These are phyloP conservation scores for Puccinia hordei DNA, from an alignment of 1,284 basidiomycete species.

Conservation along the genomic window DNA sequence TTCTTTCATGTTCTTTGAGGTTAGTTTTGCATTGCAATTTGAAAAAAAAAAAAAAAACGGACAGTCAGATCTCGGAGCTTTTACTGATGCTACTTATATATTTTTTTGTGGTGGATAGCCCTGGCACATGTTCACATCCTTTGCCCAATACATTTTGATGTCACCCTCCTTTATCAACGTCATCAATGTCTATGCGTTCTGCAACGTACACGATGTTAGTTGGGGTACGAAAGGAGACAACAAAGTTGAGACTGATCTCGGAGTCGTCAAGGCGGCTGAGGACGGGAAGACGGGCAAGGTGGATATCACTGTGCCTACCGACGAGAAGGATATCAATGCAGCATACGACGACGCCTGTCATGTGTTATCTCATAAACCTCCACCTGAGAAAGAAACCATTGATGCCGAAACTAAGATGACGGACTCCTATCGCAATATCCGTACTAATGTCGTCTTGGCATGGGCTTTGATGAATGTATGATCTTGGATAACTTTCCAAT, in stretches of 20 bases:
- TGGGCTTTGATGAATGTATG: slow-evolving; percentile 81
- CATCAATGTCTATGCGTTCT: slow-evolving; percentile 75
- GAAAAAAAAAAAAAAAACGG: no score
- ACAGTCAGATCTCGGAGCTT: not conserved
- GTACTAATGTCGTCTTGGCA: slow-evolving; percentile 77
- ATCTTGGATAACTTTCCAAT: slow-evolving; percentile 2
- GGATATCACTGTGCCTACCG: slow-evolving; percentile 75
- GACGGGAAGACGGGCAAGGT: slow-evolving; percentile 67
- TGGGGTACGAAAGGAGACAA: slow-evolving; percentile 93
- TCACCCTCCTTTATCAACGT: slow-evolving; percentile 90
- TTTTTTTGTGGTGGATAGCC: slow-evolving; percentile 65
- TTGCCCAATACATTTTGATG: slow-evolving; percentile 86
- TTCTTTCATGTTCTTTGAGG: slow-evolving; percentile 71
- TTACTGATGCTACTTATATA: not conserved
- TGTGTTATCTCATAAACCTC: slow-evolving; percentile 71
- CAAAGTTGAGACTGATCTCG: slow-evolving; percentile 77
- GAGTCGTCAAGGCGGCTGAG: slow-evolving; percentile 67
- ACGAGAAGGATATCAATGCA: slow-evolving; percentile 81
- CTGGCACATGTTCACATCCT: slow-evolving; percentile 84
- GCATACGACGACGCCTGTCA: slow-evolving; percentile 81
- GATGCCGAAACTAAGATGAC: slow-evolving; percentile 75
- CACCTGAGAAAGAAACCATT: slow-evolving; percentile 68
- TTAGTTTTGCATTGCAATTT: slow-evolving; percentile 62
- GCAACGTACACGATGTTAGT: slow-evolving; percentile 70
- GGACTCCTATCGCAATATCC: slow-evolving; percentile 82